phyloP scores from a whole-genome alignment of 225 moss, liverwort and hornwort genomes.

The Sphagnum contortum region DNA sequence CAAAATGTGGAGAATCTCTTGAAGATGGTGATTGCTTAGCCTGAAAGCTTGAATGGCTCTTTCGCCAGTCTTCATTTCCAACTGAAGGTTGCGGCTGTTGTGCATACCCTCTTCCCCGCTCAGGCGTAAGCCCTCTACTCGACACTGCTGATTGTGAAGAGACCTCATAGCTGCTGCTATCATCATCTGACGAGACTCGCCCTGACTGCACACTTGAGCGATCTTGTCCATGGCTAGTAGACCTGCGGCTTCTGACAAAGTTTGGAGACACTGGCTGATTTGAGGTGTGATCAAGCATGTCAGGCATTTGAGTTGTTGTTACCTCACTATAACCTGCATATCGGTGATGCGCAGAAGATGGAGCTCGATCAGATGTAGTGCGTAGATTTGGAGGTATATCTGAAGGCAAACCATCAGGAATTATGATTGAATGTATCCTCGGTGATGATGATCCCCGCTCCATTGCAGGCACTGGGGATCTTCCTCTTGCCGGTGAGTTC shows the following conservation, averaged over 20 bases:
- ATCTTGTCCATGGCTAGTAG: constrained; percentile 8
- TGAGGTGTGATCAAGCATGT: not conserved
- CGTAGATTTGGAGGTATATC: constrained; percentile 36
- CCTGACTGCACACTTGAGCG: constrained; percentile 3
- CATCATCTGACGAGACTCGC: constrained; percentile 35
- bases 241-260: constrained; percentile 16
- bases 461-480: constrained; percentile 18
- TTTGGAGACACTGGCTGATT: constrained; percentile 7
- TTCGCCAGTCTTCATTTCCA: constrained; percentile 8
- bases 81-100: constrained; percentile 4
- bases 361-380: constrained; percentile 29
- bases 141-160: constrained; percentile 31
- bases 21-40: constrained; percentile 12
- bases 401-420: constrained; percentile 21
- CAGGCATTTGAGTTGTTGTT: constrained; percentile 9
- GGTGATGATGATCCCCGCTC: constrained; percentile 21
- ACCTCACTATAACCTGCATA: constrained; percentile 5
- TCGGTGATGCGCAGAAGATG: constrained; percentile 35
- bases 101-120: constrained; percentile 6
- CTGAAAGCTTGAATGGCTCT: constrained; percentile 22
- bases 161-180: constrained; percentile 31
- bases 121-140: constrained; percentile 23
- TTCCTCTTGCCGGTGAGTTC: no score
- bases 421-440: constrained; percentile 27
- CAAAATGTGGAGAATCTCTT: constrained; percentile 12